These are phyloP conservation scores for Mollisiaceae sp. DNA, from an alignment of 2,329 filamentous ascomycete species.

Conservation along the genomic window DNA sequence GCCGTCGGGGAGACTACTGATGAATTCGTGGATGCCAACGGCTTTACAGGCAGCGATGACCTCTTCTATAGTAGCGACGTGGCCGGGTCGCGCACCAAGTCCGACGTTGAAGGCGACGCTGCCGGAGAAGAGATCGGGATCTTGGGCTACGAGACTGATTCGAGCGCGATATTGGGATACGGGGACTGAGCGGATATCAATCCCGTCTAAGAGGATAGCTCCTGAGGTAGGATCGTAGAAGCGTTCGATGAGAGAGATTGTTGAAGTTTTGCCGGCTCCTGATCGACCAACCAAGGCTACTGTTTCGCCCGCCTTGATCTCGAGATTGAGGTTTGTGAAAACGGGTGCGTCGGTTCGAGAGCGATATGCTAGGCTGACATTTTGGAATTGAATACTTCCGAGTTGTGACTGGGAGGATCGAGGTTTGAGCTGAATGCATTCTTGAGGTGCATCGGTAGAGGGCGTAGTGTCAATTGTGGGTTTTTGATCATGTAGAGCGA, in stretches of 20 bases:
- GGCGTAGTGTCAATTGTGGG: constrained; percentile 42
- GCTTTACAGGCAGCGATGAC: constrained; percentile 69
- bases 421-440: background rate
- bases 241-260: constrained; percentile 60
- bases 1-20: constrained; percentile 64
- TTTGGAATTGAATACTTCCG: constrained; percentile 56
- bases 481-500: constrained; percentile 52
- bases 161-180: constrained; percentile 54
- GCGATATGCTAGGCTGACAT: constrained; percentile 69
- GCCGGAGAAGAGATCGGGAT: constrained; percentile 61
- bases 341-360: constrained; percentile 63
- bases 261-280: constrained; percentile 70
- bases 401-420: constrained; percentile 12
- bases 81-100: constrained; percentile 58
- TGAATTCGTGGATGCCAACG: constrained; percentile 73
- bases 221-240: constrained; percentile 52
- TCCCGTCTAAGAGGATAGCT: constrained; percentile 40
- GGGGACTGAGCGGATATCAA: constrained; percentile 51
- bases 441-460: background rate
- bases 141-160: constrained; percentile 62
- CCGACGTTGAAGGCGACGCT: constrained; percentile 61
- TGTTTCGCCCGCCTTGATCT: constrained; percentile 63
- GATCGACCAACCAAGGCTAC: constrained; percentile 69
- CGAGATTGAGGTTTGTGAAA: constrained; percentile 61
- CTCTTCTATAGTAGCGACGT: constrained; percentile 61